Evolutionary conservation across 164 flowering plant genomes (phyloP).

Genomic region (Amborella trichopoda): DNA sequence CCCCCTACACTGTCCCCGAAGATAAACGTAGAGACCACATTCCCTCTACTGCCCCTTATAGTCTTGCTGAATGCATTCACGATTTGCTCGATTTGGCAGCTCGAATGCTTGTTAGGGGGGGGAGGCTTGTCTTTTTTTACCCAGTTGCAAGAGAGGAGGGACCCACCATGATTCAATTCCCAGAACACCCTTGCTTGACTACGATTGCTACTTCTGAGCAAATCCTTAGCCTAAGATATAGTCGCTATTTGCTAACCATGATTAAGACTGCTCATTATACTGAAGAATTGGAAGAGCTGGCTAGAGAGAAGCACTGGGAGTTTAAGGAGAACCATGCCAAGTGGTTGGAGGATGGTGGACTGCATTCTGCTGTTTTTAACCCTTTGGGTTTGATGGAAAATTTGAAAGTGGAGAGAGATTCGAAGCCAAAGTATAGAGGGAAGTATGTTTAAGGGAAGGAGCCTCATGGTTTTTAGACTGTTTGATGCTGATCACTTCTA

Average conservation of each 20-base stretch:
- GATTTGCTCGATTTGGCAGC: conserved; percentile 90
- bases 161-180: conserved; percentile 28
- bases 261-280: conserved; percentile 58
- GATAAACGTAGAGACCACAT: conserved; percentile 84
- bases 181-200: conserved; percentile 73
- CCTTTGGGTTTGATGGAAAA: conserved; percentile 21
- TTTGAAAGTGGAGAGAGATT: conserved; percentile 32
- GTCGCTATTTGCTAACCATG: conserved; percentile 82
- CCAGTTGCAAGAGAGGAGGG: conserved; percentile 77
- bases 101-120: conserved; percentile 74
- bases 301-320: conserved; percentile 56
- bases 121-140: conserved; percentile 88
- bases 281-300: conserved; percentile 53
- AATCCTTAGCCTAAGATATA: conserved; percentile 85
- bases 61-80: conserved; percentile 86
- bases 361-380: conserved; percentile 79
- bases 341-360: conserved; percentile 93
- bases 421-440: conserved; percentile 84
- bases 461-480: no score
- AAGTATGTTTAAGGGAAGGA: conserved; percentile 55
- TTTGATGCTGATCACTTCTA: no score
- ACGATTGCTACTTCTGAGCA: conserved; percentile 66
- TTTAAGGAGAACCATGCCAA: conserved; percentile 84
- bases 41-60: conserved; percentile 90
- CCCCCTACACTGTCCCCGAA: conserved; percentile 79